Evolutionary conservation across 352 stramenopile species (phyloP).

Genomic region (Phytopythium ostracodes): DNA sequence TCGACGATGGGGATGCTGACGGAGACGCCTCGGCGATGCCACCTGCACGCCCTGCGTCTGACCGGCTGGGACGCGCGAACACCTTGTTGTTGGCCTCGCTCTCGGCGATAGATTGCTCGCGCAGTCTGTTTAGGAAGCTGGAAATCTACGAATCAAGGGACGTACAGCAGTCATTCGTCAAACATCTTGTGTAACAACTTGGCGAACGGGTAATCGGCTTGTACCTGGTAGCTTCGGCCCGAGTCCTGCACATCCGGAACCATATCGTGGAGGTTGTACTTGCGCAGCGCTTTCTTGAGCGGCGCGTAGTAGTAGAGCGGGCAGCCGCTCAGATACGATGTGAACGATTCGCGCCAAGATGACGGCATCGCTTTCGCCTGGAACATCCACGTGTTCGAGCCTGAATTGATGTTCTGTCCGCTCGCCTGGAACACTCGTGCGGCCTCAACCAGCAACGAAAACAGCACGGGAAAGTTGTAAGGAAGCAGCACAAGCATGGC

Average conservation of each 20-base stretch:
- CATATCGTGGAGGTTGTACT: slow-evolving; percentile 88
- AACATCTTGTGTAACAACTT: neutral
- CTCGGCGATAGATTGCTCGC: slow-evolving; percentile 68
- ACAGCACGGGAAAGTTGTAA: slow-evolving; percentile 87
- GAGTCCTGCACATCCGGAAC: slow-evolving; percentile 80
- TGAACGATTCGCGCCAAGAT: slow-evolving; percentile 79
- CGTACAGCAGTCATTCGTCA: neutral
- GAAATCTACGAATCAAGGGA: slow-evolving; percentile 37
- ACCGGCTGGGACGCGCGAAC: slow-evolving; percentile 39
- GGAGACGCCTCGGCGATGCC: slow-evolving; percentile 33
- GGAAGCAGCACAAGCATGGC: slow-evolving; percentile 78
- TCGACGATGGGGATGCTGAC: slow-evolving; percentile 27
- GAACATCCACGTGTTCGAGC: slow-evolving; percentile 73
- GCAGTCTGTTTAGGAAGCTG: slow-evolving; percentile 65
- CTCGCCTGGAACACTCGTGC: slow-evolving; percentile 78
- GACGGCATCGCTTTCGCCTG: slow-evolving; percentile 86
- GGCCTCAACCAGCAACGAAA: slow-evolving; percentile 77
- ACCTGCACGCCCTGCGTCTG: neutral
- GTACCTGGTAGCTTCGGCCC: slow-evolving; percentile 74
- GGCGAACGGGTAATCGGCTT: neutral
- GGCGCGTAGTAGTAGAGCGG: slow-evolving; percentile 82
- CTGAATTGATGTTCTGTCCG: slow-evolving; percentile 69
- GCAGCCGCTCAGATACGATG: slow-evolving; percentile 66
- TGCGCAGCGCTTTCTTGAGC: slow-evolving; percentile 78
- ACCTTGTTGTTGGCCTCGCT: slow-evolving; percentile 81